Percentiles rank a stretch among this genome's conserved stretches.
Evolutionary conservation across 1,139 yeast genomes (phyloP).

Genomic region (Zygoascus meyerae): DNA sequence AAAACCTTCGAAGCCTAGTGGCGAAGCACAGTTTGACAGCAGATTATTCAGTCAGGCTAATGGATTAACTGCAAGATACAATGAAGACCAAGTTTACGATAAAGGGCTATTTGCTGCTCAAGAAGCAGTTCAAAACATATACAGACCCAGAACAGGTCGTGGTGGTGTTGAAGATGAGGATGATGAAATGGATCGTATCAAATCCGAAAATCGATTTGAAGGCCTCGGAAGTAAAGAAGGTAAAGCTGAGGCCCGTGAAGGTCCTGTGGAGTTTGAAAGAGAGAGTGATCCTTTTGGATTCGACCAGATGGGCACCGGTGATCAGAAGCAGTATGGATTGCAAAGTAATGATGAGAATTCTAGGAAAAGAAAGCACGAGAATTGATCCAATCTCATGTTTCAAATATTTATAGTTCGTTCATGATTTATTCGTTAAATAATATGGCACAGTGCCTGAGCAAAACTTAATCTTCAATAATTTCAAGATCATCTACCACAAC

Average conservation of each 20-base stretch:
- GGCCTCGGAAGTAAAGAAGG: constrained; percentile 26
- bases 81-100: constrained; percentile 50
- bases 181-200: constrained; percentile 31
- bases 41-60: constrained; percentile 47
- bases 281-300: constrained; percentile 30
- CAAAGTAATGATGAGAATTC: constrained; percentile 4
- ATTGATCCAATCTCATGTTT: not conserved
- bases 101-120: constrained; percentile 49
- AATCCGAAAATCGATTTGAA: constrained; percentile 35
- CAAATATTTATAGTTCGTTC: not conserved
- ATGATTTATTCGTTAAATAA: not conserved
- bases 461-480: not conserved
- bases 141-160: constrained; percentile 37
- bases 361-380: not conserved
- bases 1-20: constrained; percentile 29
- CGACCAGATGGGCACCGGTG: constrained; percentile 23
- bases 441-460: not conserved
- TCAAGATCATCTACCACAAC: not conserved
- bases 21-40: constrained; percentile 50
- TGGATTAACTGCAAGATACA: constrained; percentile 32
- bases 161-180: constrained; percentile 21
- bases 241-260: constrained; percentile 27
- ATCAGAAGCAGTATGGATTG: constrained; percentile 18
- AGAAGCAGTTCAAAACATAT: constrained; percentile 46
- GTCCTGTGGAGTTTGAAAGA: constrained; percentile 51